phyloP scores from a whole-genome alignment of 2,329 filamentous ascomycete genomes.

The Blastomyces emzantsi region DNA sequence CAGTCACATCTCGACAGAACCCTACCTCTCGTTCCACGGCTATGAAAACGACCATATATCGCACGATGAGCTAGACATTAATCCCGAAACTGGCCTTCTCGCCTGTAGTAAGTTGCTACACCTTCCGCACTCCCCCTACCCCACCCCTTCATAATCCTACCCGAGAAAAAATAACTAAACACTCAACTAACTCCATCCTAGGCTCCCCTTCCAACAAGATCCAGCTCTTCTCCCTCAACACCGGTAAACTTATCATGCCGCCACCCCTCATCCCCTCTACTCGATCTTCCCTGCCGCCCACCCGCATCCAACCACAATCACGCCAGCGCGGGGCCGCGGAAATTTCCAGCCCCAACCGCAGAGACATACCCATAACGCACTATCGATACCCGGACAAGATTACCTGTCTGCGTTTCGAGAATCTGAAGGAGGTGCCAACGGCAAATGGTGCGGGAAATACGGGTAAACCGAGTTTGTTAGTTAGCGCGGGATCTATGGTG shows the following conservation, averaged over 20 bases:
- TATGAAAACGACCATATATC: slow-evolving; percentile 20
- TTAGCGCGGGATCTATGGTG: slow-evolving; percentile 25
- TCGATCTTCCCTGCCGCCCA: slow-evolving; percentile 2
- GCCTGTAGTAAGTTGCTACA: slow-evolving; percentile 27
- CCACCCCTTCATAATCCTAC: background rate
- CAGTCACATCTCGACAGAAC: slow-evolving; percentile 24
- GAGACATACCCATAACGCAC: slow-evolving; percentile 10
- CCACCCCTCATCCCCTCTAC: slow-evolving; percentile 11
- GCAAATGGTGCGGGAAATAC: slow-evolving; percentile 18
- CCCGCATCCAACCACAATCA: background rate
- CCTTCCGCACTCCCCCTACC: background rate
- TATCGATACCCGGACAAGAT: slow-evolving; percentile 23
- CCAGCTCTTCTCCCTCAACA: slow-evolving; percentile 32
- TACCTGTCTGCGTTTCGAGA: slow-evolving; percentile 28
- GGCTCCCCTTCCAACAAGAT: slow-evolving; percentile 16
- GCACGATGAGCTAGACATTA: slow-evolving; percentile 31
- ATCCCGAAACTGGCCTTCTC: slow-evolving; percentile 29
- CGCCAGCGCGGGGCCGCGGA: background rate
- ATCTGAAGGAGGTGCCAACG: background rate
- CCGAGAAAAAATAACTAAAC: background rate
- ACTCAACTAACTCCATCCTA: background rate
- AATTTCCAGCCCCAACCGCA: background rate
- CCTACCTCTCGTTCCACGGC: slow-evolving; percentile 31
- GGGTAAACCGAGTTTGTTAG: slow-evolving; percentile 28
- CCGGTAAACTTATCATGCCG: slow-evolving; percentile 25